A percentile compares a stretch with the other conserved stretches of the same genome.
Evolutionary conservation across 164 flowering plant species (phyloP).

Genomic region (Sedum album): DNA sequence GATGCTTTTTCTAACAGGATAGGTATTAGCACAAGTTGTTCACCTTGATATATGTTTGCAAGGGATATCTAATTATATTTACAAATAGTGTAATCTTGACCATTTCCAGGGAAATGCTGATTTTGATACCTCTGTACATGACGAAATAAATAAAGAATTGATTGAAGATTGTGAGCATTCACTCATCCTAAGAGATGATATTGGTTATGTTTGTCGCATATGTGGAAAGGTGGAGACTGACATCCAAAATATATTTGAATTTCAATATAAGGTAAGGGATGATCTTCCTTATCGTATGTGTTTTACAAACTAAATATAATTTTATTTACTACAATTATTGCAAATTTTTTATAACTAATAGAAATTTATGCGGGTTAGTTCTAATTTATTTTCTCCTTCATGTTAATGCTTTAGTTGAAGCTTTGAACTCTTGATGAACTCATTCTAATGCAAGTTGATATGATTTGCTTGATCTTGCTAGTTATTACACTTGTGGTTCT

Average conservation of each 20-base stretch:
- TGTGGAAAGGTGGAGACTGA: slow-evolving; percentile 44
- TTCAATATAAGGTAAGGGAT: slow-evolving; percentile 41
- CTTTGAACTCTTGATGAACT: neutral
- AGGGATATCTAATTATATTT: neutral
- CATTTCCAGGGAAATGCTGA: slow-evolving; percentile 23
- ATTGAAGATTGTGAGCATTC: slow-evolving; percentile 52
- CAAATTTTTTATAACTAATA: neutral
- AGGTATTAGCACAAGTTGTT: neutral
- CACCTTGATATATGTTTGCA: neutral
- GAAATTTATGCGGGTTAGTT: neutral
- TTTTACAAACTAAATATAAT: neutral
- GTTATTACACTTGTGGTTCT: neutral
- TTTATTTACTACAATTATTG: neutral
- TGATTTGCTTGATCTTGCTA: neutral
- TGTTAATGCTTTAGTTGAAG: neutral
- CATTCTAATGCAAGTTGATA: neutral
- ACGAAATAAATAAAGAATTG: neutral
- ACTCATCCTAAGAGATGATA: slow-evolving; percentile 53
- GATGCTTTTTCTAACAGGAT: neutral
- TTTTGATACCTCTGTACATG: neutral
- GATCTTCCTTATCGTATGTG: neutral
- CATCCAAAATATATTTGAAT: slow-evolving; percentile 51
- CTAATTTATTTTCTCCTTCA: neutral
- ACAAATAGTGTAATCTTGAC: neutral
- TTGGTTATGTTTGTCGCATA: slow-evolving; percentile 60